These are phyloP conservation scores for Fraxinus latifolia DNA, from an alignment of 305 asterid genomes.

Conservation along the genomic window DNA sequence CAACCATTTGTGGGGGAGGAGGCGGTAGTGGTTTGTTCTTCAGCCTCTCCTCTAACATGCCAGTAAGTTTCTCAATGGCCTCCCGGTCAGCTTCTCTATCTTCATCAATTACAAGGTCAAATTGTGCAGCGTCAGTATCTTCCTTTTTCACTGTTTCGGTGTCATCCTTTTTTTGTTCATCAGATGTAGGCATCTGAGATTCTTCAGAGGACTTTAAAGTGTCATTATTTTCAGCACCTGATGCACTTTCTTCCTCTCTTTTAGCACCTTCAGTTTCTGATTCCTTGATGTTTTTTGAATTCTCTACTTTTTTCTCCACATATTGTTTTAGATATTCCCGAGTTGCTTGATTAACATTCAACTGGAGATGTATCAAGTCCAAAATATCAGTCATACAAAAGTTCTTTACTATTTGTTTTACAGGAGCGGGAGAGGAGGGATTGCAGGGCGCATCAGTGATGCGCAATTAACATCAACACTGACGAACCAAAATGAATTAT, in stretches of 20 bases:
- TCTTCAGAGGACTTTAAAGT: conserved; percentile 41
- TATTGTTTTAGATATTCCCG: conserved; percentile 66
- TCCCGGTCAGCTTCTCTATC: conserved; percentile 69
- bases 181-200: conserved; percentile 41
- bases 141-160: conserved; percentile 43
- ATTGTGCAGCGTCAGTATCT: conserved; percentile 48
- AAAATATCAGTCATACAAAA: conserved; percentile 28
- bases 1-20: conserved; percentile 40
- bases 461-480: neutral
- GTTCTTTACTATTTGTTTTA: neutral
- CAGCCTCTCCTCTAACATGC: conserved; percentile 84
- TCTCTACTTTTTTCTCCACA: conserved; percentile 67
- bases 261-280: conserved; percentile 46
- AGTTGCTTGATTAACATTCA: conserved; percentile 77
- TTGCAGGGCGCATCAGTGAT: neutral
- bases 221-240: conserved; percentile 49
- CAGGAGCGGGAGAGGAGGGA: neutral
- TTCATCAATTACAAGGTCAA: conserved; percentile 77
- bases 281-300: conserved; percentile 43
- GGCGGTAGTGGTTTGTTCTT: conserved; percentile 87
- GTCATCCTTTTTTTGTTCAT: conserved; percentile 48
- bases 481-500: neutral
- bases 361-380: conserved; percentile 45
- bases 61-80: conserved; percentile 63
- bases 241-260: conserved; percentile 45